Evolutionary conservation across 2,329 filamentous ascomycete species (phyloP), one percentile per base, ranked within the genome.

Genomic region (Rutstroemia sp.): DNA sequence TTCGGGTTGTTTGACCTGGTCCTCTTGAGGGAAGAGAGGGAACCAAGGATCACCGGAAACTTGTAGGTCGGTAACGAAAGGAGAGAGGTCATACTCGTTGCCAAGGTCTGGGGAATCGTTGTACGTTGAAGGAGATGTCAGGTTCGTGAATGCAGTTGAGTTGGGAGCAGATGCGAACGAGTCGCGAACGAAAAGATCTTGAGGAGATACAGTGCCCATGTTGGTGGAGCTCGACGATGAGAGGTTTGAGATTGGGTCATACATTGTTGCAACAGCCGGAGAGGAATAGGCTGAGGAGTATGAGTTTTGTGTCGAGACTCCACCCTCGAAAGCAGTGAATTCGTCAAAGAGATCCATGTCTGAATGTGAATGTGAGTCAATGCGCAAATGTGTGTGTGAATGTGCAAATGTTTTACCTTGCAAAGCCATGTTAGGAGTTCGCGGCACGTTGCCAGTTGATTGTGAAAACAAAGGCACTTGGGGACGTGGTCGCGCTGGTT

Each of bases 111-210:
- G 89, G 52, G 89, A 95, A 65, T 86, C 88, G 68, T 88, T 81
- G 66, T 83, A 86, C 57, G 83, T 78, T n/a, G 87, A 89, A 46
- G 91, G 91, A 58, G 91, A 94, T 57, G 90, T 95, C 72, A 96
- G 69, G 61, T 90, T 84, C 38, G 91, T 95, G 68, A 94, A 83
- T 37, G 88, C 84, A 48, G 86, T 80, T 2, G 91, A 95, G 68
- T 89, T 89, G 30, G 91, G 91, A 39, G 89, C 83, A 60, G 89
- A 95, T 68, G 82, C 77, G 67, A 83, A 83, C 58, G 80, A 77
- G 66, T 88, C 83, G 63, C 83, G 81, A 65, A 92, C 77, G 63
- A 87, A 74, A 62, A 95, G 77, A 67, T 96, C 90, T 71, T 88
- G 86, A 19, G 91, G 91, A 60, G 91, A 96, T 60, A 96, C 81